Evolutionary conservation across 345 rosid species (phyloP).

Genomic region (Eutrema japonicum): DNA sequence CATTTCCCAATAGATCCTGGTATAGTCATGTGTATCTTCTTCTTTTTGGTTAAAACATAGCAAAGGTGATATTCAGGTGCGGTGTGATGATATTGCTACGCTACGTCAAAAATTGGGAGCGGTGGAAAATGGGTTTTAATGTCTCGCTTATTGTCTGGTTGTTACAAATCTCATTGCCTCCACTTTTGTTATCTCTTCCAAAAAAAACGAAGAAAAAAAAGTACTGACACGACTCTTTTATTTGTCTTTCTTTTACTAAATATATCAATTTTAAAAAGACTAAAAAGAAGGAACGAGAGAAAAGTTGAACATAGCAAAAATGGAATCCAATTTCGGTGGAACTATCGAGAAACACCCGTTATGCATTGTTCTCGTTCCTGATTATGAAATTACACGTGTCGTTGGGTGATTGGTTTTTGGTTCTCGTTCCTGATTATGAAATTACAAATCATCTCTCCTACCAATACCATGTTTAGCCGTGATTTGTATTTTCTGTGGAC

Average conservation of each 20-base stretch:
- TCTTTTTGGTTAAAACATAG: no score
- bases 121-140: conserved; percentile 24
- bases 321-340: conserved; percentile 38
- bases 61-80: neutral
- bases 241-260: neutral
- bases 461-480: conserved; percentile 1
- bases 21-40: no score
- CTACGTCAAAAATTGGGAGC: conserved; percentile 9
- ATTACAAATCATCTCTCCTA: no score
- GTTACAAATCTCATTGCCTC: conserved; percentile 28
- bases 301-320: conserved; percentile 27
- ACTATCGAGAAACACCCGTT: conserved; percentile 33
- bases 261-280: neutral
- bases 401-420: neutral
- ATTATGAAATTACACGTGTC: conserved; percentile 16
- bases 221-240: conserved; percentile 9
- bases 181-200: conserved; percentile 11
- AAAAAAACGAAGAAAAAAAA: neutral
- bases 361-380: neutral
- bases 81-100: conserved; percentile 19
- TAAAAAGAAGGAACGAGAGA: neutral
- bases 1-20: conserved; percentile 23
- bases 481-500: neutral
- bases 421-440: no score
- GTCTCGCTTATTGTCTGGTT: conserved; percentile 30